Base-by-base conservation (phyloP, 2,329 filamentous ascomycete genomes). In the Huntiella decipiens region DNA sequence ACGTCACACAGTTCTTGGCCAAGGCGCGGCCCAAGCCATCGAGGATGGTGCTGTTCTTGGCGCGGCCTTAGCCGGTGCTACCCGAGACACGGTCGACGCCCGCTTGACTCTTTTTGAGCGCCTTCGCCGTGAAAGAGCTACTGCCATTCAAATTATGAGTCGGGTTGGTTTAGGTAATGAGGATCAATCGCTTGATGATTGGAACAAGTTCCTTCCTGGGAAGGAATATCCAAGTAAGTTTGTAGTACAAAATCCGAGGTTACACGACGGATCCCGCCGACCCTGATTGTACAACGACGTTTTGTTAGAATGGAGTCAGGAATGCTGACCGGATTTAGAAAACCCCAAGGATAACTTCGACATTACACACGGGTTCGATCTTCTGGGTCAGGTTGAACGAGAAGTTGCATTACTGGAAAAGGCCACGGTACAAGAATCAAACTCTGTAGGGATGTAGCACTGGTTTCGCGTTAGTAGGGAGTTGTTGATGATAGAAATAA, bases 111-210 rank as follows among this genome's bases (percentile, higher is more conserved):
- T 57, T 3, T 60, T 57, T 39, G 52, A 55, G 10, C 46, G 50
- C 1, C 40, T 56, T 5, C 54, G 58, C 1, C 49, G 54, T 13
- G 54, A 54, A 39, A 50, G 60, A 8, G 56, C 59, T 1, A 58
- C 57, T 11, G 56, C 53, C 1, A 58, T 63, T n/a, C 61, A 64
- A 45, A 55, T 65, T 37, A 55, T 66, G 41, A 61, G 58, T 37
- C 11, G 43, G 12, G 22, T 33, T 13, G 43, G 43, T 1, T 17
- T 45, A n/a, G 22, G 43, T 10, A 12, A 11, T 3, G 43, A 38
- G n/a, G 4, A 13, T 6, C 13, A 7, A 13, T 35, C 22, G 15
- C 22, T 22, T 22, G 35, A 45, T 19, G 43, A 39, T 8, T 38
- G 35, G n/a, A 2, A 32, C 6, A 5, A 19, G 35, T 38, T 32